Evolutionary conservation across 179 eudicot genomes (phyloP).

Genomic region (Carnegiea gigantea): DNA sequence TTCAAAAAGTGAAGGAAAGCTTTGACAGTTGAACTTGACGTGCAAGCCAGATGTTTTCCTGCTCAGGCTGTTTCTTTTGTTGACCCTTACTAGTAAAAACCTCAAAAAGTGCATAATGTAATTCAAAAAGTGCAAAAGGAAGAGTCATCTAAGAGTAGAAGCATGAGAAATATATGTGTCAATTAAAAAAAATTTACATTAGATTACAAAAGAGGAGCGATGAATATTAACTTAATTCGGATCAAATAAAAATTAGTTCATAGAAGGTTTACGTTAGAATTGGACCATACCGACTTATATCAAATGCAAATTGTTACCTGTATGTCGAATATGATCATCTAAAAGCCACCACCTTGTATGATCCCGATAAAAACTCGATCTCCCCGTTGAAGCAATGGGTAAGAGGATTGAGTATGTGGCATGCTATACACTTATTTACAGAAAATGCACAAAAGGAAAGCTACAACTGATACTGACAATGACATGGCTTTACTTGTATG

Average conservation of each 20-base stretch:
- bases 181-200: neutral
- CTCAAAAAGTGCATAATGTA: neutral
- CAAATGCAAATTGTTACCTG: too few relatives aligned
- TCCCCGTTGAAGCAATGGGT: neutral
- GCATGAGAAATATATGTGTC: neutral
- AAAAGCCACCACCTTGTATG: neutral
- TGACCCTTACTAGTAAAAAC: neutral
- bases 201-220: too few relatives aligned
- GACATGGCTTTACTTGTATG: conserved; percentile 21
- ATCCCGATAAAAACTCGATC: neutral
- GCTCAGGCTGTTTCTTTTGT: neutral
- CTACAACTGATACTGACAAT: conserved; percentile 21
- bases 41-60: conserved; percentile 4
- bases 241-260: neutral
- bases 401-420: conserved; percentile 27
- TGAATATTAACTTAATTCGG: too few relatives aligned
- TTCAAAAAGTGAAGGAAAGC: neutral
- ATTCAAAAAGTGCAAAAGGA: neutral
- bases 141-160: neutral
- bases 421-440: conserved; percentile 18
- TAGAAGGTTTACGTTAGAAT: too few relatives aligned
- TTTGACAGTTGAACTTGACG: neutral
- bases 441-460: conserved; percentile 12
- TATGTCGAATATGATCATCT: neutral
- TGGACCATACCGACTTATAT: too few relatives aligned